These are phyloP conservation scores for Collybiopsis luxurians DNA, from an alignment of 768 basidiomycete species.

Conservation along the genomic window DNA sequence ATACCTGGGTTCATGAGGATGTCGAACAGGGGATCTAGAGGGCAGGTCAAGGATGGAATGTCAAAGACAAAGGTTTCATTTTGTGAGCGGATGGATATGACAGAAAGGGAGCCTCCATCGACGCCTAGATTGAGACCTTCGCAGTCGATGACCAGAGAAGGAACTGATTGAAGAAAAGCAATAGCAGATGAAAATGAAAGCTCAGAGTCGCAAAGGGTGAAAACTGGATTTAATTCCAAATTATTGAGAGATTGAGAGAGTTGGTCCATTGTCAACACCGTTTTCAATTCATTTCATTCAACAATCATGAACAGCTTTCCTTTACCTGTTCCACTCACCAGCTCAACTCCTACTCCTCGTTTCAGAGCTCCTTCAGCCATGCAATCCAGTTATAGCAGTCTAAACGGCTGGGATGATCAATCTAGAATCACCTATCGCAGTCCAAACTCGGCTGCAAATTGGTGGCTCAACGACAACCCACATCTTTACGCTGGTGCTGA, in stretches of 20 bases:
- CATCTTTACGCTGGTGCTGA: not conserved
- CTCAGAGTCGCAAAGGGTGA: not conserved
- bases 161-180: not conserved
- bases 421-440: not conserved
- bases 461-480: not conserved
- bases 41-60: conserved; percentile 24
- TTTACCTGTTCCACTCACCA: not conserved
- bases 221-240: not conserved
- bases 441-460: not conserved
- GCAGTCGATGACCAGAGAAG: conserved; percentile 33
- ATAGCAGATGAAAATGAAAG: not conserved
- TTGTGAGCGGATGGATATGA: conserved; percentile 31
- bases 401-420: not conserved
- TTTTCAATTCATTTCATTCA: no score
- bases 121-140: conserved; percentile 34
- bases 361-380: not conserved
- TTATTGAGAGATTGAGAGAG: not conserved
- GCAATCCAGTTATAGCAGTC: not conserved
- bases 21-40: conserved; percentile 20
- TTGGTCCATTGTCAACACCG: not conserved
- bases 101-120: conserved; percentile 27
- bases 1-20: conserved; percentile 26
- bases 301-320: not conserved
- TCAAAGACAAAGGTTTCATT: conserved; percentile 33
- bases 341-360: not conserved